Base-by-base conservation (phyloP, 106 monocot genomes). In the Apostasia shenzhenica region DNA sequence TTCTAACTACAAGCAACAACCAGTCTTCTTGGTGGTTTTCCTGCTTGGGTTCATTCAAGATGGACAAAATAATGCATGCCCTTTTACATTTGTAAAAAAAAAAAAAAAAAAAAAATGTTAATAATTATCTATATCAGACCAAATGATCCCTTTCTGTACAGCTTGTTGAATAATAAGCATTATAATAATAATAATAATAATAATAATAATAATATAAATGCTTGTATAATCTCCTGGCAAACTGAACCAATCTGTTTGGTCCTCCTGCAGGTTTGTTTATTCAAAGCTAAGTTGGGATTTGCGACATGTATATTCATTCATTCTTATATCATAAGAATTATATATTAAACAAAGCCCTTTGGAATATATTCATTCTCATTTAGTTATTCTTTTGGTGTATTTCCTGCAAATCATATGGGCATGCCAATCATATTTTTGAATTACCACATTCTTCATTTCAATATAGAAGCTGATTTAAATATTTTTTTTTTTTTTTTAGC, bases 181-280 rank as follows among this genome's bases (percentile, higher is more conserved):
- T 41, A 10, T 59, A 59, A 59, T 8, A 40, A 41, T 41, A 62
- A 6, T 12, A 11, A 41, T 41, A 62, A 6, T 12, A 11, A n/a
- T n/a, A n/a, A 10, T 59, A 59, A 59, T 8, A 40, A 41, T 41
- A 62, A 6, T 12, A 11, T 11, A 50, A 67, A 14, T 67, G 41
- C 4, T 63, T 55, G 37, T 67, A 67, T 52, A 7, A 37, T 38
- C n/a, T 8, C 9, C 72, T 55, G 13, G 41, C 49, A 53, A 65
- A 69, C 67, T 80, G 72, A 69, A 77, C 64, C 42, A 48, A 41
- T 76, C 68, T 81, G 47, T 78, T 81, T 81, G 72, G 71, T 78
- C 57, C 79, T 81, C 75, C 66, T 85, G 85, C 85, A 85, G 85
- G 81, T 78, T 81, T 81, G 73, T 70, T 70, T 70, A 55, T 26